A percentile compares a stretch with the other conserved stretches of the same genome.
Evolutionary conservation across 257 asterid species (phyloP).

Genomic region (Rhazya stricta): DNA sequence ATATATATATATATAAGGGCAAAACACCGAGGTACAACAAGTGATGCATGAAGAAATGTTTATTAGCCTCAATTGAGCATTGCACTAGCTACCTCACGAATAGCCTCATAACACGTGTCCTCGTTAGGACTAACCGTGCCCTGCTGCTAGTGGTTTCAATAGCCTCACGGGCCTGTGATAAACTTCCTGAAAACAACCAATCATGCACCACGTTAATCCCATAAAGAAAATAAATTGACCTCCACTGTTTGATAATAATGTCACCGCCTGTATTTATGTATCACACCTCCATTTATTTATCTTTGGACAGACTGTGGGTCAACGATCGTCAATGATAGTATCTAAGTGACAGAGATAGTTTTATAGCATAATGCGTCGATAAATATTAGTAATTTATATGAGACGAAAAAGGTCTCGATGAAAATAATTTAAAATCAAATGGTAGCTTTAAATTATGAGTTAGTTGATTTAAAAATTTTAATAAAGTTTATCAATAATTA

Average conservation of each 20-base stretch:
- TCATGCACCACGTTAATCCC: not conserved
- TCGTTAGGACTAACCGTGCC: no score
- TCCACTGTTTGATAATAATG: not conserved
- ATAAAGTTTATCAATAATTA: no score
- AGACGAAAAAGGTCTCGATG: not conserved
- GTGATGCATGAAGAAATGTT: no score
- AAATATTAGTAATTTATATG: not conserved
- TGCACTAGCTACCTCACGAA: no score
- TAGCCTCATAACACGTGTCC: no score
- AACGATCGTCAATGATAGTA: conserved; percentile 8
- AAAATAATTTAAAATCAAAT: no score
- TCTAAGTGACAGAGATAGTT: conserved; percentile 6
- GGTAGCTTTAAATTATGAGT: no score
- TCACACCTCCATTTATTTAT: not conserved
- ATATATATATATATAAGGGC: no score
- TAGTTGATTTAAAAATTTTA: no score
- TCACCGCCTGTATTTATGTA: not conserved
- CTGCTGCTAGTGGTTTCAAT: no score
- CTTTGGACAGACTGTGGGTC: not conserved
- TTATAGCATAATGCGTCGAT: not conserved
- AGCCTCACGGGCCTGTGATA: not conserved
- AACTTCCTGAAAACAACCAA: not conserved
- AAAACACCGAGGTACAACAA: not conserved
- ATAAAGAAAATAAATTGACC: not conserved
- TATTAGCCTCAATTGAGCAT: no score